Evolutionary conservation across 2,329 filamentous ascomycete genomes (phyloP).

Genomic region (Alternaria brassicae): DNA sequence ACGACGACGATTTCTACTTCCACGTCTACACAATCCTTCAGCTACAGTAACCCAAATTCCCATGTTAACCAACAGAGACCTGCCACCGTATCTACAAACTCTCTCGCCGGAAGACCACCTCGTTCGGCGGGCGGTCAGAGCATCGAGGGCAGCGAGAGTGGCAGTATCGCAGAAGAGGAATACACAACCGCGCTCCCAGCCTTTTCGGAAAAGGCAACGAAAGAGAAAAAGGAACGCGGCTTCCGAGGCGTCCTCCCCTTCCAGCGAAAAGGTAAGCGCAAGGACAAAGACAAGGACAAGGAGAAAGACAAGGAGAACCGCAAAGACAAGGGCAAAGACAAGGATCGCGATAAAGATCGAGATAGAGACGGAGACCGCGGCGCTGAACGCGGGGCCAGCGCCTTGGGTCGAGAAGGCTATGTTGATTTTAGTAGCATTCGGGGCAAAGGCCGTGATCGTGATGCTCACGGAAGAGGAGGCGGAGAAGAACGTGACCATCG

Average conservation of each 20-base stretch:
- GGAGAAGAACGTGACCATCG: slow-evolving; percentile 4
- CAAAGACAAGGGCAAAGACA: slow-evolving; percentile 23
- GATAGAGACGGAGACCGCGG: slow-evolving; percentile 2
- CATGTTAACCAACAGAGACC: slow-evolving; percentile 35
- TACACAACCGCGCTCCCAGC: slow-evolving; percentile 48
- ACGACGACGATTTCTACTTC: slow-evolving; percentile 23
- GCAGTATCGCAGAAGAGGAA: slow-evolving; percentile 47
- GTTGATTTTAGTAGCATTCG: slow-evolving; percentile 1
- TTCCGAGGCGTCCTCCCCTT: slow-evolving; percentile 50
- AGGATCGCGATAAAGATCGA: slow-evolving; percentile 17
- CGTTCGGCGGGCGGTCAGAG: slow-evolving; percentile 36
- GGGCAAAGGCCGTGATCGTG: background rate
- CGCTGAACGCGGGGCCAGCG: slow-evolving; percentile 24
- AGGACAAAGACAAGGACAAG: slow-evolving; percentile 37
- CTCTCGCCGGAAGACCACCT: slow-evolving; percentile 31
- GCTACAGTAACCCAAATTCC: slow-evolving; percentile 34
- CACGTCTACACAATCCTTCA: slow-evolving; percentile 20
- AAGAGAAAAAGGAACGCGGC: slow-evolving; percentile 49
- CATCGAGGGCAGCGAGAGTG: slow-evolving; percentile 46
- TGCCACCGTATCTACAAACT: slow-evolving; percentile 28
- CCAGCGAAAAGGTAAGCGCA: slow-evolving; percentile 46
- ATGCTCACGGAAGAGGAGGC: background rate
- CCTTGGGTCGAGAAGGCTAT: slow-evolving; percentile 29
- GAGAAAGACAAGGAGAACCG: slow-evolving; percentile 27
- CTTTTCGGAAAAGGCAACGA: slow-evolving; percentile 43